Percentiles rank a stretch among this genome's conserved stretches.
These are phyloP conservation scores for Trichoderma afroharzianum DNA, from an alignment of 2,329 filamentous ascomycete genomes.

Conservation along the genomic window DNA sequence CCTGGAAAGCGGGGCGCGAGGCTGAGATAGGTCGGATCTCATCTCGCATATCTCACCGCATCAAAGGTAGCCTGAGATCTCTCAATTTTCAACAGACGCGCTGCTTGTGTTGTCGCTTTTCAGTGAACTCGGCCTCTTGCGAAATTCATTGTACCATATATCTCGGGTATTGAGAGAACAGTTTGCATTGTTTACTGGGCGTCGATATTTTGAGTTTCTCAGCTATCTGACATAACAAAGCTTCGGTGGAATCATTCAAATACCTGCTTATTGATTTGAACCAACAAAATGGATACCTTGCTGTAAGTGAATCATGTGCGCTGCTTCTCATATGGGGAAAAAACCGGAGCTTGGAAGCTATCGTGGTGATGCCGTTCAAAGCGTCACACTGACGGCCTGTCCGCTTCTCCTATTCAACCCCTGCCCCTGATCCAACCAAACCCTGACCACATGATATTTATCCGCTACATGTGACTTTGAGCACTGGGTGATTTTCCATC, in stretches of 20 bases:
- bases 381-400: neutral
- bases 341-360: neutral
- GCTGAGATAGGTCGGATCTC: conserved; percentile 4
- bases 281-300: conserved; percentile 29
- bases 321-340: neutral
- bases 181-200: neutral
- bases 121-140: neutral
- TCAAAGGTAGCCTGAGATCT: neutral
- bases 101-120: neutral
- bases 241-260: neutral
- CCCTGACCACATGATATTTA: neutral
- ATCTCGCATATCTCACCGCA: conserved; percentile 11
- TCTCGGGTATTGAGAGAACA: no score
- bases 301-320: conserved; percentile 25
- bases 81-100: neutral
- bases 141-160: neutral
- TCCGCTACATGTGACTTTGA: neutral
- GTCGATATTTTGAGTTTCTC: neutral
- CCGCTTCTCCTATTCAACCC: neutral
- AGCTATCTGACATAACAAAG: neutral
- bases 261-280: neutral
- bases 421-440: neutral
- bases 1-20: conserved; percentile 4
- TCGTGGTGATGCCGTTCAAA: neutral
- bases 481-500: neutral